Evolutionary conservation across 768 basidiomycete genomes (phyloP).

Genomic region (Leucosporidium yakuticum): DNA sequence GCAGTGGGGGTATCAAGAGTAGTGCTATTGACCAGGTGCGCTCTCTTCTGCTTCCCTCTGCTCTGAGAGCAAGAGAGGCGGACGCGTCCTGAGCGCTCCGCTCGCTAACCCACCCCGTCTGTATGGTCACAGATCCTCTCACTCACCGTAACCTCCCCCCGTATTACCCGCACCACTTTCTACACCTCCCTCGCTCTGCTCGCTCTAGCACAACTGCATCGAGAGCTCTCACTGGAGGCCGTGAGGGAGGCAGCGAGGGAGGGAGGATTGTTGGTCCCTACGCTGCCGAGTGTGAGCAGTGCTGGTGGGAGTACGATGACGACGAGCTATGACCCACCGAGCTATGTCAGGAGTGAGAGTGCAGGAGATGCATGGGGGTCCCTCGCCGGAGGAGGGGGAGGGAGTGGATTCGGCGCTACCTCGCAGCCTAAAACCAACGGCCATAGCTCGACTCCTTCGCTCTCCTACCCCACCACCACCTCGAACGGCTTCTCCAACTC

Average conservation of each 20-base stretch:
- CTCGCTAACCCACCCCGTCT: too few species aligned
- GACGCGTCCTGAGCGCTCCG: too few species aligned
- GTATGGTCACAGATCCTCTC: neutral
- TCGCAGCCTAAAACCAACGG: neutral
- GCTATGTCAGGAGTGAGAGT: neutral
- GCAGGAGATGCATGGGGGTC: neutral
- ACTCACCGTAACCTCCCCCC: neutral
- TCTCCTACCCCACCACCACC: neutral
- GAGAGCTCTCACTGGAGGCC: neutral
- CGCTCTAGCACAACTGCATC: neutral
- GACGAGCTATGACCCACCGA: neutral
- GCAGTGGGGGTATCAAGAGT: too few species aligned
- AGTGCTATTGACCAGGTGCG: too few species aligned
- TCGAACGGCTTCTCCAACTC: neutral
- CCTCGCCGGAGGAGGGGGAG: neutral
- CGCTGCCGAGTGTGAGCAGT: neutral
- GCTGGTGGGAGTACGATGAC: too few species aligned
- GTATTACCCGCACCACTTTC: neutral
- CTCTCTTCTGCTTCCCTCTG: too few species aligned
- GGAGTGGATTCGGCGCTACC: neutral
- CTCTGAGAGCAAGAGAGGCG: too few species aligned
- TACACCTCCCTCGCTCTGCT: constrained; percentile 5
- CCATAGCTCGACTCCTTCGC: neutral
- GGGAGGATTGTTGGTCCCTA: too few species aligned
- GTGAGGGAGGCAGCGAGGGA: neutral